phyloP scores from a whole-genome alignment of 2,329 filamentous ascomycete genomes.

The Colletotrichum eleusines region DNA sequence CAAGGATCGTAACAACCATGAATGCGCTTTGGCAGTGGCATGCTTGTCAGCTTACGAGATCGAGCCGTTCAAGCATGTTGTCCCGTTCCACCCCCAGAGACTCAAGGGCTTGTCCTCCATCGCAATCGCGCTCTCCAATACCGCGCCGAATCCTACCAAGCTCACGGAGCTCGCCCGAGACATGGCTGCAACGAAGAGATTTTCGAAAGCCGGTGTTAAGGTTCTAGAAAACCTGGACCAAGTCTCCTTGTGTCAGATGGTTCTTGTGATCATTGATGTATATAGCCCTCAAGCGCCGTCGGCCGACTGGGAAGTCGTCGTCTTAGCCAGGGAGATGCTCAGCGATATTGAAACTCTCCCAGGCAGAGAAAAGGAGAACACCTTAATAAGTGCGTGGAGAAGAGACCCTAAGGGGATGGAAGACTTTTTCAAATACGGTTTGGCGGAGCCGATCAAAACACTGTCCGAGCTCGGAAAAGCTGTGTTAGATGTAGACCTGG shows the following conservation, averaged over 20 bases:
- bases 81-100: constrained; percentile 63
- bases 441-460: constrained; percentile 61
- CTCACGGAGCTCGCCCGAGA: constrained; percentile 46
- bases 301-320: constrained; percentile 60
- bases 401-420: constrained; percentile 53
- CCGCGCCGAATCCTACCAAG: constrained; percentile 55
- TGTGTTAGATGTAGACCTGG: constrained; percentile 58
- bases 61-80: constrained; percentile 63
- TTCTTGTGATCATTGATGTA: constrained; percentile 62
- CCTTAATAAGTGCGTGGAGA: constrained; percentile 59
- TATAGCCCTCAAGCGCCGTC: constrained; percentile 58
- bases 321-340: constrained; percentile 60
- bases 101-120: constrained; percentile 65
- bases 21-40: constrained; percentile 59
- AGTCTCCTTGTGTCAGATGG: constrained; percentile 64
- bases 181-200: constrained; percentile 42
- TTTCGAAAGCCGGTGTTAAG: constrained; percentile 5
- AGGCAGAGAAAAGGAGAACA: constrained; percentile 59
- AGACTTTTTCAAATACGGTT: constrained; percentile 63
- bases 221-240: constrained; percentile 58
- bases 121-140: constrained; percentile 64
- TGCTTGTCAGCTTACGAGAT: constrained; percentile 61
- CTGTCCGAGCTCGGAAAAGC: constrained; percentile 60
- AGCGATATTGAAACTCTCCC: constrained; percentile 60
- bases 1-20: constrained; percentile 54